Base-by-base conservation (phyloP, 345 rosid genomes). In the Physaria fendleri region DNA sequence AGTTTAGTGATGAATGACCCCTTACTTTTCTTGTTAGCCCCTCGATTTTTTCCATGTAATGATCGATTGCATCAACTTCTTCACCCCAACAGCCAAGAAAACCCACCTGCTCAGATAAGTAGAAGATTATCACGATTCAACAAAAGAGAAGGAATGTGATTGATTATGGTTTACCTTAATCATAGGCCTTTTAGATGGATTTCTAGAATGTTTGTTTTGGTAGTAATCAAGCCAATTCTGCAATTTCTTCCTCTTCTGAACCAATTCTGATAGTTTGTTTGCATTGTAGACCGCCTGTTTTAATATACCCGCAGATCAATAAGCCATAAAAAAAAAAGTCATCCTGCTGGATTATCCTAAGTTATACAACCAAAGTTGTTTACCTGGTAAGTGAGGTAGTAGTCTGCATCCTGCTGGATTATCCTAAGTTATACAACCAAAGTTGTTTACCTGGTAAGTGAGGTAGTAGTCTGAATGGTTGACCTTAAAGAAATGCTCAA, bases 141-240 rank as follows among this genome's bases (percentile, higher is more conserved):
- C 8, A 0, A 45, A 43, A 34, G 15, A 65, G 12, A 38, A 27
- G 35, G 4, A 53, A 53, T 53, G 54, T 59, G 32, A 8, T 32
- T 35, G 35, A 7, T 37, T 9, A 44, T 28, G 28, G 2, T 22
- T 22, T 56, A 90, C 97, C 94, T 86, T 92, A 17, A 59, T 34
- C 11, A 50, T 2, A 18, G 91, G 90, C 68, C 65, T 85, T 58
- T 40, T 72, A 35, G 81, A 72, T 52, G 75, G 83, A 55, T 82
- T 77, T 67, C 95, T 86, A 30, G 81, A 47, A 58, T 82, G 75
- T 65, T 83, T 88, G 43, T 82, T 81, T 51, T 92, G 89, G 74
- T 86, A 80, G 74, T 67, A 88, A 64, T 86, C 91, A 29, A 88
- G 83, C 97, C 95, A 92, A 46, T 92, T 92, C 77, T 78, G 83